Base-by-base conservation (phyloP, 2,329 filamentous ascomycete genomes). In the Penicillium polonicum region DNA sequence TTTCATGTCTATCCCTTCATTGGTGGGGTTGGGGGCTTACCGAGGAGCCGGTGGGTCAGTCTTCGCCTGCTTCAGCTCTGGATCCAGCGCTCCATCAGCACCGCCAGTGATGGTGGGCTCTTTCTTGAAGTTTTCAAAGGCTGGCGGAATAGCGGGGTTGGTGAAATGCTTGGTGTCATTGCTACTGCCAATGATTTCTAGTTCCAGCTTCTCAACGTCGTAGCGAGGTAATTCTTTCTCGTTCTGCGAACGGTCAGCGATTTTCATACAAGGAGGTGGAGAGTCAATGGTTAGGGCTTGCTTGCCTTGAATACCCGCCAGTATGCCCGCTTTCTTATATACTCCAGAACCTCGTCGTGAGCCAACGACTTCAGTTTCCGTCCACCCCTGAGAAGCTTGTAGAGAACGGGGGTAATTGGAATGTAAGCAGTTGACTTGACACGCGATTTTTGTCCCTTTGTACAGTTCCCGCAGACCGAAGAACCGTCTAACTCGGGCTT, bases 111-210 rank as follows among this genome's bases (percentile, higher is more conserved):
- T 53, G 2, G 49, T 58, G 8, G 55, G 58, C 38, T 60, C 58
- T 50, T 57, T 17, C 35, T 60, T 54, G 55, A 60, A 58, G 5
- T 58, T 60, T 17, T 51, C 44, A 13, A 58, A 58, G 4, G 29
- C 39, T 10, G 58, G 58, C 1, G 35, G 38, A 5, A 33, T 39
- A n/a, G 58, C 27, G 13, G 55, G 54, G 23, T 60, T 39, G 3
- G 45, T 41, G n/a, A 53, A 58, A n/a, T 49, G 41, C 10, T 43
- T 60, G 7, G 58, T 52, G 41, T 60, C 55, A 29, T 60, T 60
- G 25, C 36, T 58, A 35, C 55, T 58, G 6, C 58, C 58, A 27
- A 60, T 60, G 35, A 60, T 58, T 17, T 60, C 54, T 19, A 57
- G 17, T 3, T 60, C 55, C n/a, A 60, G 48, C 17, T 54, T 54